phyloP scores from a whole-genome alignment of 345 rosid species.

The Nasturtium officinale region DNA sequence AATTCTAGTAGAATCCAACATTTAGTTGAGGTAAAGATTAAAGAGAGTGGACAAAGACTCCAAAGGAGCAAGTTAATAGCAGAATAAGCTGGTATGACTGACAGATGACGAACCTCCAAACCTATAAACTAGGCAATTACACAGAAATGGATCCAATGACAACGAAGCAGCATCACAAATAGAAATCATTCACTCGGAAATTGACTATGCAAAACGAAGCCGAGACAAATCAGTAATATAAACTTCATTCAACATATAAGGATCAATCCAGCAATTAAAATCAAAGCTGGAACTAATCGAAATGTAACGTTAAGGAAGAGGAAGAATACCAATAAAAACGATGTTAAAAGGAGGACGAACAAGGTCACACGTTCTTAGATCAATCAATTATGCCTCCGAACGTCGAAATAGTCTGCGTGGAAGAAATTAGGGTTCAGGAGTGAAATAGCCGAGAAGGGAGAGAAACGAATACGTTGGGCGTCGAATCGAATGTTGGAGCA shows the following conservation, averaged over 20 bases:
- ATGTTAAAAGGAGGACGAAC: neutral
- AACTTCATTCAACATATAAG: neutral
- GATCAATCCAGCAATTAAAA: conserved; percentile 1
- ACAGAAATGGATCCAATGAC: neutral
- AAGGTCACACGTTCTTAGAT: conserved; percentile 16
- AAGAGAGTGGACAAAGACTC: neutral
- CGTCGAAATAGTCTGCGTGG: conserved; percentile 4
- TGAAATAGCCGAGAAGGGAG: conserved; percentile 15
- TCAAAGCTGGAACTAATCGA: conserved; percentile 3
- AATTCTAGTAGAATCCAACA: conserved; percentile 1
- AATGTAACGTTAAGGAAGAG: neutral
- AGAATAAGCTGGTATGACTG: neutral
- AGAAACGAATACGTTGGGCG: conserved; percentile 11
- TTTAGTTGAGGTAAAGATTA: neutral
- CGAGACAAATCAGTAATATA: neutral
- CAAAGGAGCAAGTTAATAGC: neutral
- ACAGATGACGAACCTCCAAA: neutral
- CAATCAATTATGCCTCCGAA: neutral
- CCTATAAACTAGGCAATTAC: neutral
- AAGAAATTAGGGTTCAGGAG: conserved; percentile 36
- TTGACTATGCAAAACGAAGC: neutral
- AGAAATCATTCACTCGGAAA: conserved; percentile 19
- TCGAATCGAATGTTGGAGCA: conserved; percentile 7
- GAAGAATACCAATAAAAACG: conserved; percentile 13
- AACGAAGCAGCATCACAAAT: conserved; percentile 8